Base-by-base conservation (phyloP, 768 basidiomycete species). In the Tulasnella sp. region DNA sequence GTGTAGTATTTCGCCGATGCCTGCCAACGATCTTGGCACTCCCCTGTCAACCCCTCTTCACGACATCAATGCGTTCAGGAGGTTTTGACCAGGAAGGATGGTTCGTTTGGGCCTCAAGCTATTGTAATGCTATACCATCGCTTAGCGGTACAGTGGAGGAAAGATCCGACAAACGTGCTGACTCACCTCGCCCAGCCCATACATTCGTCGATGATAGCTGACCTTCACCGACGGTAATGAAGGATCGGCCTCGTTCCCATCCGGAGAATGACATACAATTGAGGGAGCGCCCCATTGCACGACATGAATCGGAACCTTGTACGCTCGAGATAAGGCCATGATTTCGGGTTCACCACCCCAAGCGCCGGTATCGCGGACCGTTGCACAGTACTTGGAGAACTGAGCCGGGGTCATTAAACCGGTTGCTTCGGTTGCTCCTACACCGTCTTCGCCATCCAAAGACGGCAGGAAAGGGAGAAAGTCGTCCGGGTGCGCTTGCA, bases 271-370 rank as follows among this genome's bases (percentile, higher is more conserved):
- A 6, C 91, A 89, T n/a, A 98, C 96, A 19, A 98, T 88, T 0
- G 91, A 88, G 2, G 96, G 97, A 38, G 88, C 88, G 0, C 92
- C 92, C 0, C 90, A 91, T 84, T 99, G 98, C 18, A 99, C 88
- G 76, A 99, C 93, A 84, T 97, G 92, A 74, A 99, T 96, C 0
- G 96, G 93, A 52, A 97, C 86, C 77, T 91, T 89, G 84, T 90
- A 98, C 40, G 91, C 90, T 75, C 92, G 88, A 83, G 93, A 92
- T 21, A 99, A 87, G 3, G 98, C 98, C 82, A 93, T 88, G 42
- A 99, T 96, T 88, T 99, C 98, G 9, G 96, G 97, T 86, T 99
- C 96, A 46, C 98, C 97, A 74, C 98, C 98, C 98, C 98, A 99
- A 40, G 91, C 89, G n/a, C 91, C 92, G 34, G 96, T 97, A 84